Evolutionary conservation across 148 eudicot genomes (phyloP).

Genomic region (Rhododendron henanense): DNA sequence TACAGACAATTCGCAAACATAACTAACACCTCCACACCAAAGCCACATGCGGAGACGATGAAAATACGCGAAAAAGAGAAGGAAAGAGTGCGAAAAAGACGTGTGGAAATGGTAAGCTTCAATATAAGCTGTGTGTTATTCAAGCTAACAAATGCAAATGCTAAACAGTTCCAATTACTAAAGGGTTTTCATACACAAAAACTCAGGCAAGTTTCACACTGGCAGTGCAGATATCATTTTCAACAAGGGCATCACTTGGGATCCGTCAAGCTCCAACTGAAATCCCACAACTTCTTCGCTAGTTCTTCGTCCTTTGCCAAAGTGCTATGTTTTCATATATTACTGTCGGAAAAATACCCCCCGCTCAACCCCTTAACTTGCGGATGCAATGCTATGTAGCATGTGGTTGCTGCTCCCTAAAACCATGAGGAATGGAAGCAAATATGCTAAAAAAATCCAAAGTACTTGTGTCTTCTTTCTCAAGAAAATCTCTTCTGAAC

Average conservation of each 20-base stretch:
- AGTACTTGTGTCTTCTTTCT: not conserved
- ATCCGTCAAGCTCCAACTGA: constrained; percentile 51
- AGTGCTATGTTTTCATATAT: constrained; percentile 30
- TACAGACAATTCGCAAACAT: not conserved
- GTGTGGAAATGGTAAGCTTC: not conserved
- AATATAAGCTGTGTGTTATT: not conserved
- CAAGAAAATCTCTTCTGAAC: not conserved
- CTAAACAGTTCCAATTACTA: not conserved
- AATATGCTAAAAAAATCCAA: not conserved
- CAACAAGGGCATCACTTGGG: constrained; percentile 7
- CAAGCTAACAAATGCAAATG: not conserved
- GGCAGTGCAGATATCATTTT: not conserved
- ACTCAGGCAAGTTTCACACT: not conserved
- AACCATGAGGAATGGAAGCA: not conserved
- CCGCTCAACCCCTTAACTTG: constrained; percentile 38
- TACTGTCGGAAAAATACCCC: constrained; percentile 58
- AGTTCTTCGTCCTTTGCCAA: constrained; percentile 40
- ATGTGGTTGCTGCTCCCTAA: constrained; percentile 62
- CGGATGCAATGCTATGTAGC: not conserved
- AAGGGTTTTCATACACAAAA: not conserved
- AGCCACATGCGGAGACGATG: not conserved
- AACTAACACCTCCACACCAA: not conserved
- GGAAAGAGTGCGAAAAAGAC: not conserved
- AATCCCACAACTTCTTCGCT: constrained; percentile 62
- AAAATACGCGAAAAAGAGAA: not conserved